phyloP scores from a whole-genome alignment of 2,329 filamentous ascomycete genomes.

The Hawksworthiomyces lignivorus region DNA sequence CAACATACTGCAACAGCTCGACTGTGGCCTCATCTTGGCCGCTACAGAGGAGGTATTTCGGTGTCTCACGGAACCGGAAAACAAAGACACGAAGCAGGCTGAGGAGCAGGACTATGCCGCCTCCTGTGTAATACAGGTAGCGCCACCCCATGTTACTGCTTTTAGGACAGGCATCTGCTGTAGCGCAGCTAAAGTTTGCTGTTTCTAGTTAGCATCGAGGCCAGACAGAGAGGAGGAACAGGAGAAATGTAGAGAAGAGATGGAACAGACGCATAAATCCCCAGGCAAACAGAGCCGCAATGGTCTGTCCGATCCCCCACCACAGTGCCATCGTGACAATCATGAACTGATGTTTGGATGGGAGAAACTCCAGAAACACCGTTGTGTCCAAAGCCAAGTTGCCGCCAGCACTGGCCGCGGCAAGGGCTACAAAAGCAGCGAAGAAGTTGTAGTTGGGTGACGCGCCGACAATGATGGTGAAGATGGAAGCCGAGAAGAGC shows the following conservation, averaged over 20 bases:
- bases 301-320: constrained; percentile 2
- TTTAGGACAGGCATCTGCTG: not conserved
- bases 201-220: not conserved
- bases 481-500: not conserved
- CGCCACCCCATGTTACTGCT: constrained; percentile 1
- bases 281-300: constrained; percentile 1
- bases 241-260: not conserved
- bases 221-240: too few species aligned
- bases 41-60: constrained; percentile 2
- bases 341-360: constrained; percentile 2
- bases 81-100: constrained; percentile 1
- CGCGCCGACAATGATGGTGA: constrained; percentile 1
- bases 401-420: constrained; percentile 1
- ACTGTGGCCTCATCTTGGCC: constrained; percentile 1
- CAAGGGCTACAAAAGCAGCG: constrained; percentile 3
- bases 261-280: constrained; percentile 1
- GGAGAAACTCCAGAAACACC: constrained; percentile 1
- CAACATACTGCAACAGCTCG: constrained; percentile 1
- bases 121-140: constrained; percentile 1
- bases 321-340: constrained; percentile 2
- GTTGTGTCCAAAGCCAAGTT: constrained; percentile 2
- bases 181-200: not conserved
- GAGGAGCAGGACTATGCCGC: not conserved
- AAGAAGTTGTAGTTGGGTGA: constrained; percentile 4
- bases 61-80: constrained; percentile 2